phyloP scores from a whole-genome alignment of 495 filamentous ascomycete species.

The Tuber microsphaerosporum region DNA sequence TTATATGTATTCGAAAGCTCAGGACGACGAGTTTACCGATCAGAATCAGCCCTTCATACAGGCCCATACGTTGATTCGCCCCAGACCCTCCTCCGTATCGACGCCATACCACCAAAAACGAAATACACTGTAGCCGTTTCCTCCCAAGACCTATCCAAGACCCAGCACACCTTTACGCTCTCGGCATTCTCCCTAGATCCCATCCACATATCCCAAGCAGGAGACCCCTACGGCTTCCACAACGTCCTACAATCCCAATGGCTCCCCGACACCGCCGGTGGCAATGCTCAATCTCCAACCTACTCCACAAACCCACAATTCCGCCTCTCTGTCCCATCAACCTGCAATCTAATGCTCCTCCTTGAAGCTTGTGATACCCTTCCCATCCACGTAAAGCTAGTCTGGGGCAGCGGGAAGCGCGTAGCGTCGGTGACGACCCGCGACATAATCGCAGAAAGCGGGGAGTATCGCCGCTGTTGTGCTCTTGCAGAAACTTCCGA shows the following conservation, averaged over 20 bases:
- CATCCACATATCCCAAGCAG: conserved; percentile 55
- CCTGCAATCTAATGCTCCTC: conserved; percentile 50
- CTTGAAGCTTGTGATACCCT: conserved; percentile 59
- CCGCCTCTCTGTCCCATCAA: conserved; percentile 49
- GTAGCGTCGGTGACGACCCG: conserved; percentile 59
- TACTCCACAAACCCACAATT: conserved; percentile 87
- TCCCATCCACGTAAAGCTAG: conserved; percentile 74
- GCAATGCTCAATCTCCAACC: conserved; percentile 64
- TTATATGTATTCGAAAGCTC: conserved; percentile 66
- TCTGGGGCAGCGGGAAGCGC: conserved; percentile 66
- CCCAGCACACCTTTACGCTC: conserved; percentile 71
- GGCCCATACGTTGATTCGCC: conserved; percentile 89
- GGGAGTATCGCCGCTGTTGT: conserved; percentile 75
- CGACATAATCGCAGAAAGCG: conserved; percentile 71
- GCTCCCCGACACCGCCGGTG: conserved; percentile 73
- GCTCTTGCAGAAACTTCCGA: conserved; percentile 53
- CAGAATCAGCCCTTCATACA: conserved; percentile 58
- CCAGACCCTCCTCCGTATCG: conserved; percentile 75
- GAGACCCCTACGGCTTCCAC: conserved; percentile 52
- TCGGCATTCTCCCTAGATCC: conserved; percentile 63
- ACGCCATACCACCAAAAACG: conserved; percentile 50
- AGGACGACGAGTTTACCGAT: conserved; percentile 63
- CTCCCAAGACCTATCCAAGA: conserved; percentile 63
- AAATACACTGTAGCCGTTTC: conserved; percentile 73
- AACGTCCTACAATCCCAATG: conserved; percentile 56